phyloP scores from a whole-genome alignment of 768 basidiomycete species.

The Leccinum fibrillosum region DNA sequence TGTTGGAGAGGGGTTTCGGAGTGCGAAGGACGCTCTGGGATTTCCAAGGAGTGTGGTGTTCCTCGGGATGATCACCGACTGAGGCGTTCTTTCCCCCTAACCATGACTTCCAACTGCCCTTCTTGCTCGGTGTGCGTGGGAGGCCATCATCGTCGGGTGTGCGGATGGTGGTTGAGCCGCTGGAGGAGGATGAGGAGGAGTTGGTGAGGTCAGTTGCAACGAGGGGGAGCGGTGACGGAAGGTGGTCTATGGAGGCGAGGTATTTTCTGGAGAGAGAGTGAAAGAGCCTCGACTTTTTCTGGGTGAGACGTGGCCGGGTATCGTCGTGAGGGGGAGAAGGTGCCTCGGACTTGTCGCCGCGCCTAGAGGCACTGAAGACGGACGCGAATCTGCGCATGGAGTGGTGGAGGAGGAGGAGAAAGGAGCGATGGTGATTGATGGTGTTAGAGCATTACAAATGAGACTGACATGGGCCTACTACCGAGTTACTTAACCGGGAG shows the following conservation, averaged over 20 bases:
- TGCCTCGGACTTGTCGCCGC: constrained; percentile 26
- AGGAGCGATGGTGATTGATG: constrained; percentile 17
- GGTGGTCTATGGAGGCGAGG: constrained; percentile 12
- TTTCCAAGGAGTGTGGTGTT: constrained; percentile 30
- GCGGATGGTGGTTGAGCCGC: constrained; percentile 48
- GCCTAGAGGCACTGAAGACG: constrained; percentile 48
- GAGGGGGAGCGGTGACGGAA: constrained; percentile 19
- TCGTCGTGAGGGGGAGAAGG: constrained; percentile 19
- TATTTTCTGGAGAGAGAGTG: constrained; percentile 30
- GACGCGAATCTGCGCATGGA: constrained; percentile 65
- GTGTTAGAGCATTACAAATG: constrained; percentile 36
- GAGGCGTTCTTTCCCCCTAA: constrained; percentile 38
- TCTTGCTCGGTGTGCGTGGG: constrained; percentile 35
- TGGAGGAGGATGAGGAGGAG: constrained; percentile 63
- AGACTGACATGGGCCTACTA: constrained; percentile 21
- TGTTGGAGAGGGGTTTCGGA: constrained; percentile 21
- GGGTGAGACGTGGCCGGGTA: constrained; percentile 8
- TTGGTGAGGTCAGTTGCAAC: constrained; percentile 35
- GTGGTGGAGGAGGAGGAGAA: constrained; percentile 19
- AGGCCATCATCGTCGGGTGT: constrained; percentile 58
- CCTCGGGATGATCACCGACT: constrained; percentile 28
- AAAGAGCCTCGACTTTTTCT: constrained; percentile 25
- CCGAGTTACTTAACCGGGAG: constrained; percentile 19
- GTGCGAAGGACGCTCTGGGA: constrained; percentile 19
- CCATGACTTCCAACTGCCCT: constrained; percentile 58